Evolutionary conservation across 2,329 filamentous ascomycete species (phyloP).

Genomic region (Magnaporthiopsis rhizophila): DNA sequence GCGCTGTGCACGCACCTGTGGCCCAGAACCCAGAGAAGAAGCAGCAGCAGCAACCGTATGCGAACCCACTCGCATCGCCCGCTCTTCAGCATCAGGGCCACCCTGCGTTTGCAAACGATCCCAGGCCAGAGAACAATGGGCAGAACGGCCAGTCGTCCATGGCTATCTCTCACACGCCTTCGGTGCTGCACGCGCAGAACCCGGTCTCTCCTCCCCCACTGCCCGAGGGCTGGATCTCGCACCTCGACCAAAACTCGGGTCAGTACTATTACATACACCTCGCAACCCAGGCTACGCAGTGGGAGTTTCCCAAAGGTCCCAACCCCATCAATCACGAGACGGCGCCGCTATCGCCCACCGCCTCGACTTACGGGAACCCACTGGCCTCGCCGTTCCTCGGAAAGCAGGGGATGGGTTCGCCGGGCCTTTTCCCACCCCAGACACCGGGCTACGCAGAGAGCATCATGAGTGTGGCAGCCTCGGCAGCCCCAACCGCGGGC

Average conservation of each 20-base stretch:
- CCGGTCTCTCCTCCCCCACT: conserved; percentile 84
- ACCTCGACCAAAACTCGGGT: conserved; percentile 88
- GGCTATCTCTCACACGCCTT: conserved; percentile 35
- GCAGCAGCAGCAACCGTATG: conserved; percentile 19
- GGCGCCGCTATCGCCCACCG: conserved; percentile 73
- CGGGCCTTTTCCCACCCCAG: conserved; percentile 67
- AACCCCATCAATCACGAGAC: conserved; percentile 81
- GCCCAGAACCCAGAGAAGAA: conserved; percentile 9
- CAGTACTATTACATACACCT: conserved; percentile 99
- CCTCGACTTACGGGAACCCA: conserved; percentile 68
- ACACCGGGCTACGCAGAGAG: conserved; percentile 80
- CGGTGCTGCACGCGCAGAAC: conserved; percentile 36
- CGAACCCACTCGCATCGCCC: conserved; percentile 32
- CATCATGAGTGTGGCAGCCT: conserved; percentile 71
- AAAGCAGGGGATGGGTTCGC: conserved; percentile 66
- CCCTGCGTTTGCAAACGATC: conserved; percentile 86
- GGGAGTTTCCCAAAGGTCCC: conserved; percentile 96
- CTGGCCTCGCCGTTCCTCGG: conserved; percentile 60
- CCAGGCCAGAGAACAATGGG: conserved; percentile 36
- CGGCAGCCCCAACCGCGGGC: conserved; percentile 67
- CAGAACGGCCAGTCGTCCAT: conserved; percentile 41
- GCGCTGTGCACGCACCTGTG: conserved; percentile 1
- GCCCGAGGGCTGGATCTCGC: conserved; percentile 96
- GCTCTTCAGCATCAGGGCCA: conserved; percentile 58
- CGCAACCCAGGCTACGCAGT: conserved; percentile 90